Conservation (phyloP, 1,284 basidiomycete species). For the Exobasidium rhododendri region DNA sequence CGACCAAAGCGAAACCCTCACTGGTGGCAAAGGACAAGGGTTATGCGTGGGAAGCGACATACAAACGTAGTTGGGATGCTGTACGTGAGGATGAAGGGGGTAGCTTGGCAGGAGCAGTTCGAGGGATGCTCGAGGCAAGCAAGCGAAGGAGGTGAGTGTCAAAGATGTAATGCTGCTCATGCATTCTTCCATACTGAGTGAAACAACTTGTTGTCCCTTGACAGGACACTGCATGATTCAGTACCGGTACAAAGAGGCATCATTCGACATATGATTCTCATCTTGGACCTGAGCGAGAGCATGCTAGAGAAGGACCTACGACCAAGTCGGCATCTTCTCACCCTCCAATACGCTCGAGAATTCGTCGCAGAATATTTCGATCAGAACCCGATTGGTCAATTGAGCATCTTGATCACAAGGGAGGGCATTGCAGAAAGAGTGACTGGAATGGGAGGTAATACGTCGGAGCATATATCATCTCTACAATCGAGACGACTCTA, state of each 20-base stretch:
- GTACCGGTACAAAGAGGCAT: constrained; percentile 81
- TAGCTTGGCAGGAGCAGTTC: constrained; percentile 82
- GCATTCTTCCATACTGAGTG: neutral
- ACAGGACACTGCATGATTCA: constrained; percentile 15
- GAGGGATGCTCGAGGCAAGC: constrained; percentile 79
- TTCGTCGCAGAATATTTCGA: constrained; percentile 98
- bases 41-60: constrained; percentile 94
- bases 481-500: constrained; percentile 84
- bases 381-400: constrained; percentile 95
- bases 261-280: constrained; percentile 86
- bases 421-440: constrained; percentile 50
- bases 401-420: constrained; percentile 48
- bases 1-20: constrained; percentile 15
- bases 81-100: constrained; percentile 93
- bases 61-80: constrained; percentile 91
- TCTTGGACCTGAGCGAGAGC: constrained; percentile 82
- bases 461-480: constrained; percentile 81
- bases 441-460: constrained; percentile 74
- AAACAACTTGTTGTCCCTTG: neutral
- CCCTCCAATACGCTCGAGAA: constrained; percentile 71
- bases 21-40: constrained; percentile 40
- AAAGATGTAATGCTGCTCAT: neutral
- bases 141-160: constrained; percentile 71
- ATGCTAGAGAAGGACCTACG: constrained; percentile 96
- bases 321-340: constrained; percentile 64